Evolutionary conservation across 805 yeast species (phyloP).

Genomic region (Saccharomycopsis fodiens): DNA sequence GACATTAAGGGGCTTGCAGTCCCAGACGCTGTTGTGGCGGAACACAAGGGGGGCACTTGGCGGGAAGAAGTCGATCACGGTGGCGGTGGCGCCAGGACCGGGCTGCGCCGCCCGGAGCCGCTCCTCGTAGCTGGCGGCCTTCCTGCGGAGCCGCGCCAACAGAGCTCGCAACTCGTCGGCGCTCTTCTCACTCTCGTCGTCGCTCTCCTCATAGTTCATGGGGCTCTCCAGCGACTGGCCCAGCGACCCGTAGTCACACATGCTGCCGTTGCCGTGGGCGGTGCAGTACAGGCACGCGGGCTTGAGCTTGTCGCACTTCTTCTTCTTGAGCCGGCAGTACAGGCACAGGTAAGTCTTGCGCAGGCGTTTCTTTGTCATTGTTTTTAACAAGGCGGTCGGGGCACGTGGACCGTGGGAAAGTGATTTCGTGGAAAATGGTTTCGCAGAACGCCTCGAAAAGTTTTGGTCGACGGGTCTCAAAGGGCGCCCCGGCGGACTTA

Average conservation of each 20-base stretch:
- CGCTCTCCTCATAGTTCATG: neutral
- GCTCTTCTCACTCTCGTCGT: neutral
- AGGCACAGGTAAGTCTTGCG: constrained; percentile 13
- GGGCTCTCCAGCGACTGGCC: neutral
- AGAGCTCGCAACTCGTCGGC: neutral
- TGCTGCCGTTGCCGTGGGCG: neutral
- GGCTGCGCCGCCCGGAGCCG: neutral
- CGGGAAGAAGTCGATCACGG: neutral
- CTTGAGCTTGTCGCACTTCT: constrained; percentile 15
- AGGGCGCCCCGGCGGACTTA: too few relatives aligned
- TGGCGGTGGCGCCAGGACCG: neutral
- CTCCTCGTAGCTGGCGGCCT: neutral
- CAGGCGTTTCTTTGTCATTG: constrained; percentile 4
- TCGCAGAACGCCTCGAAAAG: too few relatives aligned
- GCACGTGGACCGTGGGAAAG: too few relatives aligned
- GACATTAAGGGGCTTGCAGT: neutral
- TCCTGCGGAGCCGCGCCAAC: neutral
- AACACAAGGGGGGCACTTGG: neutral
- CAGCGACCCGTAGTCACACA: constrained; percentile 3
- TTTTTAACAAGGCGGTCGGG: too few relatives aligned
- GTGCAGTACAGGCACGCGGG: constrained; percentile 5
- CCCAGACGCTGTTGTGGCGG: neutral
- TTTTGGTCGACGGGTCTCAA: too few relatives aligned
- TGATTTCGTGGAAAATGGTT: too few relatives aligned
- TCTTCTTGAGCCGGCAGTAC: constrained; percentile 14